Evolutionary conservation across 352 stramenopile genomes (phyloP), one percentile per base, ranked within the genome.

Genomic region (Pythium monospermum): DNA sequence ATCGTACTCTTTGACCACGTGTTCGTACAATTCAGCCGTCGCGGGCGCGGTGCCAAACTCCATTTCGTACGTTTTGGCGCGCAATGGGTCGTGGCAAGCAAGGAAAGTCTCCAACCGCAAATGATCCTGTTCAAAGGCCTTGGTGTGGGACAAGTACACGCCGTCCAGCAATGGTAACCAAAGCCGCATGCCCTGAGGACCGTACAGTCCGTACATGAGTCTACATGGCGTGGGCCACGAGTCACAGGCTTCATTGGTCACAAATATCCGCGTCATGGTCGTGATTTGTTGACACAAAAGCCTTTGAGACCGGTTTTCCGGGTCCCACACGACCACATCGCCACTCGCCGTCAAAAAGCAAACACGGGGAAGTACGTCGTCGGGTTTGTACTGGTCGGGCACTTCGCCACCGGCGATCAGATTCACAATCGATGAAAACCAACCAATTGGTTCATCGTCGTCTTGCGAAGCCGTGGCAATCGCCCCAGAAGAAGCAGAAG

Each of bases 121-220:
- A 1, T 46, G 44, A 36, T 90, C 78, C 1, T 73, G 53, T 43
- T 84, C 73, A 48, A 89, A 87, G 0, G 76, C 68, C 23, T 76
- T 72, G 0, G 70, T 75, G 30, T 83, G 73, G 0, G 63, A 59
- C 50, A 85, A 55, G 52, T 87, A 84, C 7, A 93, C 76, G n/a
- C 80, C 78, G 38, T 94, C 83, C 3, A 94, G 53, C 36, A 91
- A 52, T 5, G 83, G 83, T 23, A 91, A 69, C 80, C 80, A 94
- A 6, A 89, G 39, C 21, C 72, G 68, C 71, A 91, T 86, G 23
- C 83, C 83, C 15, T 88, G 66, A 0, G 74, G 72, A 0, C 83
- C 80, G 26, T 94, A 91, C 7, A 94, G 55, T 7, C 80, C 80
- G 40, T 76, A 78, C 44, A 91, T 71, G 3, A 89, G 58, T 1